phyloP scores from a whole-genome alignment of 2,329 filamentous ascomycete species.

The Phialophora verrucosa region DNA sequence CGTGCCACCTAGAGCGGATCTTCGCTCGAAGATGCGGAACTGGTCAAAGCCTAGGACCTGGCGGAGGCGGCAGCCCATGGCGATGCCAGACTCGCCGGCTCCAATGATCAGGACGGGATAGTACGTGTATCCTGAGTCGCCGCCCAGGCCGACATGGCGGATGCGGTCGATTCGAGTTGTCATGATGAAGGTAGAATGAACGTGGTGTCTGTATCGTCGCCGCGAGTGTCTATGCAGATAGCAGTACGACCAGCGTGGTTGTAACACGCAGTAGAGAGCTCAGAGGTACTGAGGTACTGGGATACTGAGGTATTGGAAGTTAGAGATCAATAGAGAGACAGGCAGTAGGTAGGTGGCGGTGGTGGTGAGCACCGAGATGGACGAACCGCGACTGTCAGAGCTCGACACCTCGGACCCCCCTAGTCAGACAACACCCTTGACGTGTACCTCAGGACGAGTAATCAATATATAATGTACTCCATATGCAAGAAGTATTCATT shows the following conservation, averaged over 20 bases:
- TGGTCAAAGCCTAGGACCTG: conserved; percentile 64
- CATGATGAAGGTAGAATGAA: conserved; percentile 35
- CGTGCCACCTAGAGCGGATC: conserved; percentile 65
- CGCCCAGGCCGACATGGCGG: conserved; percentile 48
- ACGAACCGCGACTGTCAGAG: background rate
- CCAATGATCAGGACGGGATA: conserved; percentile 64
- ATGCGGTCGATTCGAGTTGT: conserved; percentile 45
- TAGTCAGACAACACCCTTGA: background rate
- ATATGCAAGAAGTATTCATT: background rate
- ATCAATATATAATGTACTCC: background rate
- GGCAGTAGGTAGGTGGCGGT: background rate
- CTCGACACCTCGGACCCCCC: background rate
- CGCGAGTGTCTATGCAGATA: background rate
- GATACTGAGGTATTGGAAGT: too few species aligned
- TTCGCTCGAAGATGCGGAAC: conserved; percentile 65
- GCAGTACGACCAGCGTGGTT: background rate
- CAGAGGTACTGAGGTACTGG: too few species aligned
- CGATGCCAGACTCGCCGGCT: conserved; percentile 67
- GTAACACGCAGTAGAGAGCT: too few species aligned
- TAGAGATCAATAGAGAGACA: background rate
- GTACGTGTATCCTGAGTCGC: conserved; percentile 50
- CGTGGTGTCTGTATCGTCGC: background rate
- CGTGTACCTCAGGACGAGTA: background rate
- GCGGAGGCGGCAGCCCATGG: conserved; percentile 64
- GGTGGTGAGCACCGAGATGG: background rate